Evolutionary conservation across 2,329 filamentous ascomycete species (phyloP), one percentile per base, ranked within the genome.

Genomic region (Phoma sp.): DNA sequence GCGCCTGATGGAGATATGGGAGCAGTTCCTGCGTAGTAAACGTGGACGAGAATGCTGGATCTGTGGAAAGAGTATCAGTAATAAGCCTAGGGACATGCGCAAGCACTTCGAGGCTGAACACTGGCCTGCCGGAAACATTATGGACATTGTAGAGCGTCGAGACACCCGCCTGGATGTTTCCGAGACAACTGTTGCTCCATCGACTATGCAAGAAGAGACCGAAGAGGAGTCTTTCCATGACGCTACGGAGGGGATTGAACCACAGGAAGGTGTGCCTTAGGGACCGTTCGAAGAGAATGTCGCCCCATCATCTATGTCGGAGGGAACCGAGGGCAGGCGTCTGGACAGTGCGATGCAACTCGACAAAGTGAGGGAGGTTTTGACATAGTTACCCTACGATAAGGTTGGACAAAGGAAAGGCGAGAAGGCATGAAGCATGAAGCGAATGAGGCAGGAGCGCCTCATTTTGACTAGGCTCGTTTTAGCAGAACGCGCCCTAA

Each of bases 81-180:
- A 53, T 15, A 62, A 62, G 46, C 21, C 10, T 8, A 49, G 29
- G 32, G 22, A 55, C 12, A 45, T 57, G 38, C 46, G 41, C 8
- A 44, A 44, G 31, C 61, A 66, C 39, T 66, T 64, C 35, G 43
- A 53, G 3, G 40, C 27, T 3, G 15, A 43, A 22, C 61, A 66
- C 47, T 66, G 60, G 63, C 13, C n/a, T n/a, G 17, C 32, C 9
- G 21, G 31, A 15, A 25, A 31, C 27, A 22, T 10, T 15, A 8
- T 8, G 6, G 25, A 32, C 19, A 8, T 12, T 7, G 3, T 8
- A 19, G 6, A 31, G 39, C 15, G 44, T 6, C 27, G 6, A 24
- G 22, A 24, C 6, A 24, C 22, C 22, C 22, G 22, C 22, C 22
- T 24, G 22, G 22, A 24, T 24, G 22, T 24, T 4, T 24, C 10